Evolutionary conservation across 192 early-diverging fungal genomes (phyloP).

Genomic region (Umbelopsis sp.): DNA sequence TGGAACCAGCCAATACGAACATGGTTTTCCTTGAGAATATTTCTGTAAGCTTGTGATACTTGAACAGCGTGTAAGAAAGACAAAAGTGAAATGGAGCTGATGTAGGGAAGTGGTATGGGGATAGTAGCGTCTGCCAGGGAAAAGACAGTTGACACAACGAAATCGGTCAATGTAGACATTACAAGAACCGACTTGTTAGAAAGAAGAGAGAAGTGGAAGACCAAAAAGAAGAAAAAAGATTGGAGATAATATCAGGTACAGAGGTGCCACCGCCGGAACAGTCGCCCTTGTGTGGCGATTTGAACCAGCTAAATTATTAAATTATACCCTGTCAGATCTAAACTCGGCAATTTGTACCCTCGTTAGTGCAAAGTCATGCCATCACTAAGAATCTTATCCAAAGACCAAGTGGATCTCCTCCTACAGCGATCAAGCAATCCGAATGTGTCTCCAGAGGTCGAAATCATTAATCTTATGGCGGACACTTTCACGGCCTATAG

Average conservation of each 20-base stretch:
- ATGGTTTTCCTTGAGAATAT: constrained; percentile 21
- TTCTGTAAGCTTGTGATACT: constrained; percentile 16
- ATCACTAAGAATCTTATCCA: neutral
- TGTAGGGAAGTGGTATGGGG: constrained; percentile 20
- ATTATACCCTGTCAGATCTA: neutral
- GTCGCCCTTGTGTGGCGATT: too few relatives aligned
- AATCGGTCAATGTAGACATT: neutral
- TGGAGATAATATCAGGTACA: too few relatives aligned
- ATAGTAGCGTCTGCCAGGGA: neutral
- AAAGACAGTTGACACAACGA: constrained; percentile 1
- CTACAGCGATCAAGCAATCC: neutral
- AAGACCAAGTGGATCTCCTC: constrained; percentile 2
- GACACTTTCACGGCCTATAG: constrained; percentile 26
- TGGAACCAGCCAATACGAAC: constrained; percentile 37
- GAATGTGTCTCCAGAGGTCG: neutral
- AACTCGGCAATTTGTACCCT: neutral
- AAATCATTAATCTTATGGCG: constrained; percentile 32
- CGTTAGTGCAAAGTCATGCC: neutral
- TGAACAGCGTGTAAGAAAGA: constrained; percentile 20
- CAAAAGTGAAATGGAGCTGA: constrained; percentile 21
- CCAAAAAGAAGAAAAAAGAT: neutral
- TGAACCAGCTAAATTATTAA: neutral
- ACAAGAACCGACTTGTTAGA: neutral
- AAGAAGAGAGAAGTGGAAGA: neutral
- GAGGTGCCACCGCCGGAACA: too few relatives aligned